Evolutionary conservation across 441 rosid species (phyloP).

Genomic region (Croton laevigatus): DNA sequence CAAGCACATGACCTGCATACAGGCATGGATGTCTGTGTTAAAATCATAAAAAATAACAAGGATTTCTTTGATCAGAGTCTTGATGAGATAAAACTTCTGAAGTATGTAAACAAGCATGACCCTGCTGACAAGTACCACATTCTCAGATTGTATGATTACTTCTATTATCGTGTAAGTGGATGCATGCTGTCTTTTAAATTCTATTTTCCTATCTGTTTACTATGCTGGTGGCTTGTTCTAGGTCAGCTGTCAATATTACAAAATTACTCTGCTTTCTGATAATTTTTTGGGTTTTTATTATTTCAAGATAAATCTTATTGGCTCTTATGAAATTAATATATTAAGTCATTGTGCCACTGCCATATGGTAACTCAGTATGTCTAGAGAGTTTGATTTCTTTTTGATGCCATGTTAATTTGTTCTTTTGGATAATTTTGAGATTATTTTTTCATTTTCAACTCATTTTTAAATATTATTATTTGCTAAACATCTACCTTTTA

Average conservation of each 20-base stretch:
- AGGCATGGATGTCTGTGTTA: constrained; percentile 95
- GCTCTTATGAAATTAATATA: neutral
- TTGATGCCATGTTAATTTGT: neutral
- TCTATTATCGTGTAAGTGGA: constrained; percentile 82
- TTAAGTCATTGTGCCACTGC: neutral
- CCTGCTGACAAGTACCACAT: constrained; percentile 94
- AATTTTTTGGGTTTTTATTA: neutral
- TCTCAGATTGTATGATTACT: constrained; percentile 90
- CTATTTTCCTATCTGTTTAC: neutral
- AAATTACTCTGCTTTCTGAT: neutral
- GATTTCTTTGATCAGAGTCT: constrained; percentile 99
- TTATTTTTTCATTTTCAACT: neutral
- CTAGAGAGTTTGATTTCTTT: neutral
- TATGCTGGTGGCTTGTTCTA: neutral
- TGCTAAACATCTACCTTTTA: neutral
- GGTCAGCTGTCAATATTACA: neutral
- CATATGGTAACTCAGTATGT: neutral
- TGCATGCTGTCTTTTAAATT: constrained; percentile 5
- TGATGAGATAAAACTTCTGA: constrained; percentile 97
- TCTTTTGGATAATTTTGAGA: neutral
- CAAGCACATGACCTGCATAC: constrained; percentile 98
- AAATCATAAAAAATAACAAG: constrained; percentile 96
- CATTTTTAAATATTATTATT: neutral
- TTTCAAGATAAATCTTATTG: neutral
- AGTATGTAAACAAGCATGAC: constrained; percentile 95